phyloP scores from a whole-genome alignment of 306 rosid species.

The Vicia sativa region DNA sequence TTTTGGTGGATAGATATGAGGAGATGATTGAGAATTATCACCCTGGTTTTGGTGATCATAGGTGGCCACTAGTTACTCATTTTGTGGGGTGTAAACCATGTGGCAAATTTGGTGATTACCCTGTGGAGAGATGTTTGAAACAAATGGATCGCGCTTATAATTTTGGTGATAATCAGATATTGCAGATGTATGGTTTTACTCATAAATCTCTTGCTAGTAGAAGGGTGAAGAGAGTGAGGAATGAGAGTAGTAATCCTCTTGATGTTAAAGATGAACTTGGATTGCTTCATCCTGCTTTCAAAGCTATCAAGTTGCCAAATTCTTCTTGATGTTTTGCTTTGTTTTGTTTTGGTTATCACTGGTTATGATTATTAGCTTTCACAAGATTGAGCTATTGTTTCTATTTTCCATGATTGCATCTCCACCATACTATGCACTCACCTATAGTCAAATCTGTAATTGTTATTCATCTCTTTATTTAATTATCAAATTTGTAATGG shows the following conservation, averaged over 20 bases:
- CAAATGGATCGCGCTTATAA: constrained; percentile 91
- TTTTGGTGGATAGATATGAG: constrained; percentile 81
- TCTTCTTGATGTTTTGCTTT: constrained; percentile 29
- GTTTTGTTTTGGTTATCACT: not conserved
- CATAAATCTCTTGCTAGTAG: constrained; percentile 69
- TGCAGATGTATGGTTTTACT: constrained; percentile 80
- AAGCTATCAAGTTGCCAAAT: constrained; percentile 59
- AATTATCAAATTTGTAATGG: constrained; percentile 35
- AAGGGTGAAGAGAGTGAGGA: constrained; percentile 71
- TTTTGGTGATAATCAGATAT: constrained; percentile 85
- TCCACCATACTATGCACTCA: constrained; percentile 19
- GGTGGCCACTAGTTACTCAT: constrained; percentile 95
- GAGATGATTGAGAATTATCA: constrained; percentile 77
- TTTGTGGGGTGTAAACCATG: constrained; percentile 97
- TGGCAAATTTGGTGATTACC: constrained; percentile 88
- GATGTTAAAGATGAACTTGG: constrained; percentile 78
- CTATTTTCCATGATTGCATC: not conserved
- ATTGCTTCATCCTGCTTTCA: constrained; percentile 78
- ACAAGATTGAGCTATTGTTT: constrained; percentile 15
- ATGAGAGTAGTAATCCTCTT: constrained; percentile 68
- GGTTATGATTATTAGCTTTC: constrained; percentile 25
- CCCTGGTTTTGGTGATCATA: constrained; percentile 84
- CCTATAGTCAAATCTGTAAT: constrained; percentile 32
- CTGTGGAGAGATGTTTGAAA: constrained; percentile 79
- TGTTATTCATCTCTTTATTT: constrained; percentile 31